These are phyloP conservation scores for Suhomyces bribrorum DNA, from an alignment of 1,139 yeast genomes.

Conservation along the genomic window DNA sequence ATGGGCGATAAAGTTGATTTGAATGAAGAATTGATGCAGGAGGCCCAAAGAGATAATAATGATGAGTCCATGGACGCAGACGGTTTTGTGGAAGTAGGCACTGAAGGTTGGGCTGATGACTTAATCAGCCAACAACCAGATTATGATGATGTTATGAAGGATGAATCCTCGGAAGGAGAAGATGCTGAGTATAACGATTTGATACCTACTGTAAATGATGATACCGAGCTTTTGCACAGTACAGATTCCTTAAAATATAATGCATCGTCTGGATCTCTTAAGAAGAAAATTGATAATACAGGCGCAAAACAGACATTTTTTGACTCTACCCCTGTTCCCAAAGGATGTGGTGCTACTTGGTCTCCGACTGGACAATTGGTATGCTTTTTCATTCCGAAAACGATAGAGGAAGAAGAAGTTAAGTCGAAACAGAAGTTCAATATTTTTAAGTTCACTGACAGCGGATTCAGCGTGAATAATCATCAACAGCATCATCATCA, in stretches of 20 bases:
- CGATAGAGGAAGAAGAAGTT: constrained; percentile 31
- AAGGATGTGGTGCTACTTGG: constrained; percentile 94
- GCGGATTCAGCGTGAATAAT: constrained; percentile 33
- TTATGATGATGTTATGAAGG: constrained; percentile 25
- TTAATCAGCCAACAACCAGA: constrained; percentile 41
- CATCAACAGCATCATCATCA: constrained; percentile 19
- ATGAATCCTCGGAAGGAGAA: constrained; percentile 35
- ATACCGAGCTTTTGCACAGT: constrained; percentile 13
- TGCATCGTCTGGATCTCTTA: constrained; percentile 1
- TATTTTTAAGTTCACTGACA: constrained; percentile 42
- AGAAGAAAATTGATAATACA: constrained; percentile 5
- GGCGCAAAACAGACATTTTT: constrained; percentile 29
- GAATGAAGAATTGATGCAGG: constrained; percentile 33
- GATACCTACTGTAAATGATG: constrained; percentile 31
- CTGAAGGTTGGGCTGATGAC: constrained; percentile 50
- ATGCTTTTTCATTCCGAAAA: constrained; percentile 75
- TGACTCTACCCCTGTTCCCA: constrained; percentile 88
- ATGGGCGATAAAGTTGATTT: constrained; percentile 79
- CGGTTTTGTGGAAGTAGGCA: constrained; percentile 34
- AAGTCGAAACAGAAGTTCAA: constrained; percentile 34
- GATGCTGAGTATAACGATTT: constrained; percentile 37
- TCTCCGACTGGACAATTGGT: constrained; percentile 74
- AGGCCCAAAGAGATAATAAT: constrained; percentile 20
- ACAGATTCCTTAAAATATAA: constrained; percentile 9
- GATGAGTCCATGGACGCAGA: constrained; percentile 24